phyloP scores from a whole-genome alignment of 495 filamentous ascomycete species.

The Penicillium angulare region DNA sequence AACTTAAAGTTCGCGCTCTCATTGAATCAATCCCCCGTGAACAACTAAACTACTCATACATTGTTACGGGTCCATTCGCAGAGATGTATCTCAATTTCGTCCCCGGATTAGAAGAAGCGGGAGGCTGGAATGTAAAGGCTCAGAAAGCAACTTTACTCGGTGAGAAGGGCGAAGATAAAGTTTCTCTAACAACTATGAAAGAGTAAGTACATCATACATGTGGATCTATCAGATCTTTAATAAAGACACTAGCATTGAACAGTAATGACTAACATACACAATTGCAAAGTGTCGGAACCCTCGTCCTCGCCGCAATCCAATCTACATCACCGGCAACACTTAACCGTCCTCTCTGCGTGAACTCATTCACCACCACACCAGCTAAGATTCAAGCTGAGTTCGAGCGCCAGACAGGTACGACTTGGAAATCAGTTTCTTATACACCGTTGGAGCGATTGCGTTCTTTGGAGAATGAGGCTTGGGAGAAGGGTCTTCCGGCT shows the following conservation, averaged over 20 bases:
- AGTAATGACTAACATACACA: slow-evolving; percentile 1
- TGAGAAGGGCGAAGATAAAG: slow-evolving; percentile 47
- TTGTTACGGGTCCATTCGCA: slow-evolving; percentile 67
- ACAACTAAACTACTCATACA: slow-evolving; percentile 60
- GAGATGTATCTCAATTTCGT: slow-evolving; percentile 58
- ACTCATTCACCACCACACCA: slow-evolving; percentile 67
- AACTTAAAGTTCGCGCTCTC: slow-evolving; percentile 62
- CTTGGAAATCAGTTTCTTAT: slow-evolving; percentile 51
- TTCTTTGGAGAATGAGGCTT: slow-evolving; percentile 52
- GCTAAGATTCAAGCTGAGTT: slow-evolving; percentile 62
- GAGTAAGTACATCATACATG: slow-evolving; percentile 49
- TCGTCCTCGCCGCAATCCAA: slow-evolving; percentile 58
- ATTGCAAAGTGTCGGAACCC: slow-evolving; percentile 57
- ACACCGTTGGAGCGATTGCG: slow-evolving; percentile 51
- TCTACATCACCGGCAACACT: slow-evolving; percentile 48
- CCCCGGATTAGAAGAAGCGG: slow-evolving; percentile 30
- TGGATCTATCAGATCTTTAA: neutral
- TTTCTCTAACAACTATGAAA: slow-evolving; percentile 64
- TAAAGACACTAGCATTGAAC: too few species aligned
- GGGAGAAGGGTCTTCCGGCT: slow-evolving; percentile 49
- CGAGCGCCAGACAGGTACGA: slow-evolving; percentile 57
- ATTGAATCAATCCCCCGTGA: slow-evolving; percentile 45
- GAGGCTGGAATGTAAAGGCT: slow-evolving; percentile 53
- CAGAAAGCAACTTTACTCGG: slow-evolving; percentile 60
- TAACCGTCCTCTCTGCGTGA: slow-evolving; percentile 61